A percentile compares a stretch with the other conserved stretches of the same genome.
phyloP scores from a whole-genome alignment of 2,329 filamentous ascomycete genomes.

The Dactylellina cionopaga region DNA sequence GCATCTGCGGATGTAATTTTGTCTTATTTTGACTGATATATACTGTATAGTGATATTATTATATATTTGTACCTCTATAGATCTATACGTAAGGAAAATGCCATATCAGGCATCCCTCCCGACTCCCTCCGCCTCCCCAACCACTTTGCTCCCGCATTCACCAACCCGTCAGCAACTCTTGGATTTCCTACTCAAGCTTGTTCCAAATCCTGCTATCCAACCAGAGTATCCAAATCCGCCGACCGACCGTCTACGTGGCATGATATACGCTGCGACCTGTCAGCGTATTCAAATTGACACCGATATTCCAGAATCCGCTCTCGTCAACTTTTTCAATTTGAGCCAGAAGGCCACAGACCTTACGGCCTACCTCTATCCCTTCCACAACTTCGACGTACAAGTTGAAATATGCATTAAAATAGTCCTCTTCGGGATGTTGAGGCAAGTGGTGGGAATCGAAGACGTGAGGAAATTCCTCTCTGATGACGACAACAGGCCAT shows the following conservation, averaged over 20 bases:
- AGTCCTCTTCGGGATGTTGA: slow-evolving; percentile 1
- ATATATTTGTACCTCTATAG: no score
- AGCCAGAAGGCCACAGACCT: slow-evolving; percentile 14
- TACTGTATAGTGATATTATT: no score
- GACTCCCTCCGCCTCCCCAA: slow-evolving; percentile 1
- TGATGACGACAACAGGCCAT: not conserved
- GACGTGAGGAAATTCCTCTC: slow-evolving; percentile 2
- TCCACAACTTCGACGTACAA: slow-evolving; percentile 30
- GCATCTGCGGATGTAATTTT: no score
- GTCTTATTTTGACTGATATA: no score
- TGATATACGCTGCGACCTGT: slow-evolving; percentile 31
- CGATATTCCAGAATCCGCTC: not conserved
- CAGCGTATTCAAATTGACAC: slow-evolving; percentile 15
- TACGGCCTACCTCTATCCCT: slow-evolving; percentile 11
- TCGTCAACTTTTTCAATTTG: not conserved
- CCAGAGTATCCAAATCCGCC: slow-evolving; percentile 22
- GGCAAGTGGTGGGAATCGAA: not conserved
- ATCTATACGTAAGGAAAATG: no score
- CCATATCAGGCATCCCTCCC: not conserved
- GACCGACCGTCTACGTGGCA: slow-evolving; percentile 33
- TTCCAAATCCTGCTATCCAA: not conserved
- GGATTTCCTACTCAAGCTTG: slow-evolving; percentile 8
- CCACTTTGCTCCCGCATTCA: not conserved
- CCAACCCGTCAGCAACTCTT: not conserved
- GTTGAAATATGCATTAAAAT: slow-evolving; percentile 23